phyloP scores from a whole-genome alignment of 2,329 filamentous ascomycete genomes.

The Grosmannia huntii region DNA sequence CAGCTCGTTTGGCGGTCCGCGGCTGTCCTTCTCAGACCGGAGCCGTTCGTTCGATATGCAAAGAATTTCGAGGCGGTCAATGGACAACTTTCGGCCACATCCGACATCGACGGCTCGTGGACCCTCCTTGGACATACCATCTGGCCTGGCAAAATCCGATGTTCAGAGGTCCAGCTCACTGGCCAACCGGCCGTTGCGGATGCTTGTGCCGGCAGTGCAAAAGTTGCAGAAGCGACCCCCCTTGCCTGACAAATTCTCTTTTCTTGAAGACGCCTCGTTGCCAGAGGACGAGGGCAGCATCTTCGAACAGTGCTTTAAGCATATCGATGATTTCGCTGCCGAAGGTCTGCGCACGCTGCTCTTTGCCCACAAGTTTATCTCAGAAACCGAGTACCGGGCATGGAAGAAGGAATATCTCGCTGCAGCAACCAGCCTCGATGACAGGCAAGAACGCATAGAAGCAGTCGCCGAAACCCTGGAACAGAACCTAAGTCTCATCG shows the following conservation, averaged over 20 bases:
- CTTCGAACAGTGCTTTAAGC: constrained; percentile 78
- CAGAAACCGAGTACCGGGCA: constrained; percentile 56
- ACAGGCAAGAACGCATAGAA: constrained; percentile 71
- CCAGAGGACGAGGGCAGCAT: constrained; percentile 55
- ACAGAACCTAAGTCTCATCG: constrained; percentile 66
- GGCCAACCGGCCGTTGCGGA: background rate
- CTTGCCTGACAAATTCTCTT: constrained; percentile 11
- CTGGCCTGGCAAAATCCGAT: constrained; percentile 6
- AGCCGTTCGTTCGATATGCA: constrained; percentile 34
- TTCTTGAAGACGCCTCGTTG: constrained; percentile 21
- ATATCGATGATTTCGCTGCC: constrained; percentile 77
- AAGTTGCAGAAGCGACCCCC: background rate
- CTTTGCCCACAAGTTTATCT: constrained; percentile 67
- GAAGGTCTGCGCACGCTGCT: constrained; percentile 79
- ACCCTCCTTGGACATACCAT: constrained; percentile 29
- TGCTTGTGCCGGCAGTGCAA: background rate
- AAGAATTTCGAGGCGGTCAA: constrained; percentile 22
- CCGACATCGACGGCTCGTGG: constrained; percentile 27
- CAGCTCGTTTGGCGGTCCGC: background rate
- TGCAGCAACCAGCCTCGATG: constrained; percentile 69
- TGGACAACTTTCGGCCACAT: constrained; percentile 22
- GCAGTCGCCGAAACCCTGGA: constrained; percentile 72
- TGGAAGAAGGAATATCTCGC: constrained; percentile 73
- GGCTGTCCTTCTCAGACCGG: constrained; percentile 13
- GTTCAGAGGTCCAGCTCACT: background rate